Base-by-base conservation (phyloP, 2,329 filamentous ascomycete genomes). In the Triangularia verruculosa region DNA sequence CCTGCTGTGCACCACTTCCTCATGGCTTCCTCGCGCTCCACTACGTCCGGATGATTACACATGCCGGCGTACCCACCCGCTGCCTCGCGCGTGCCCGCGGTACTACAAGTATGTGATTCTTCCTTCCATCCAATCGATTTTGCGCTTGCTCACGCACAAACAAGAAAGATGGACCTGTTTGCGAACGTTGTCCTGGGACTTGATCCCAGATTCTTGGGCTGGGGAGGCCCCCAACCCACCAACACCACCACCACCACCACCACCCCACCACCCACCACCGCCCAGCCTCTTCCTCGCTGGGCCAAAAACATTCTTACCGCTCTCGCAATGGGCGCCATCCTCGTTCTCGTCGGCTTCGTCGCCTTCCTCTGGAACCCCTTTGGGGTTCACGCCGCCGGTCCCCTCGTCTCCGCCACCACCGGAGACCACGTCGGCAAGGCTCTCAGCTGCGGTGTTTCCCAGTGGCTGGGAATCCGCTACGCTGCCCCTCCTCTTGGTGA, bases 401-500 rank as follows among this genome's bases (percentile, higher is more conserved):
- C 34, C 17, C n/a, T 9, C 2, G 39, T 47, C 13, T 79, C 90
- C 66, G 78, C 93, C 22, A 82, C 81, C 2, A 93, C 93, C 72
- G 83, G 87, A 28, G 83, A 79, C 25, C 92, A 93, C 71, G 74
- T 80, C 57, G 91, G 91, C 8, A 75, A 78, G 3, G 71, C 78
- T 1, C 77, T 82, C 1, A 68, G 75, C 0, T 84, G 84, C 68
- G 88, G 87, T 1, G 77, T 92, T 56, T 86, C 83, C 2, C 82
- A 89, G 73, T 94, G 89, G 89, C 81, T 91, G 7, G 91, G 90
- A 1, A 85, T 95, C 67, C 85, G 89, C 52, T 95, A 86, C 77
- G 91, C 90, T 1, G 86, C 88, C 4, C 80, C 90, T 13, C 91
- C 91, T 0, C 62, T 89, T 1, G 88, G 87, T 1, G 70, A 83